Evolutionary conservation across 139 green algal genomes (phyloP), one percentile per base, ranked within the genome.

Genomic region (Chlamydomonas urium): DNA sequence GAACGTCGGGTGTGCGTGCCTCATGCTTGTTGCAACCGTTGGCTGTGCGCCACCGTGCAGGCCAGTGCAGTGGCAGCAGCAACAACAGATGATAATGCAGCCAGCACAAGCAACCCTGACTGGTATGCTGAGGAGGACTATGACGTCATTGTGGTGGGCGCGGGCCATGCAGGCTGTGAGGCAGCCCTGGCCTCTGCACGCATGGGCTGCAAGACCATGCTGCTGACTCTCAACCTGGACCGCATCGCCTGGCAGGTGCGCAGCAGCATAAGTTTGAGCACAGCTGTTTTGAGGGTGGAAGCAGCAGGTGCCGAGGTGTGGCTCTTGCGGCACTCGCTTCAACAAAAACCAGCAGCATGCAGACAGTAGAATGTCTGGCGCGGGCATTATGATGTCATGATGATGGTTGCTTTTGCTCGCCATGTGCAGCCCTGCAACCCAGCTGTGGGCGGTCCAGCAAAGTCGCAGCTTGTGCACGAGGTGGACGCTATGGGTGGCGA

Each of bases 121-220:
- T 79, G 75, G 69, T 71, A 84, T 29, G 85, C 83, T 17, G 90
- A 93, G 34, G 89, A 97, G 69, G 73, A 87, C 36, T 97, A 96
- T 75, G 94, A 98, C 71, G 94, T 98, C 21, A 88, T 98, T 34
- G 93, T 98, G 24, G 93, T 99, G 21, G 95, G 95, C 17, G 95
- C 81, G 0, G 95, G 95, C 6, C 95, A 99, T 75, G 95, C 95
- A 4, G 95, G 95, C 19, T 97, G 93, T 71, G 95, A 99, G 79
- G 95, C 95, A 21, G 94, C 95, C 14, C 87, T 98, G 14, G 94
- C 94, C 5, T 80, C 94, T 2, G 90, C 93, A 0, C 85, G 93
- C 3, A 72, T 93, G 61, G 95, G 93, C 50, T 79, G 80, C 60
- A 83, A 85, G 2, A 99, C 94, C 6, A 84, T 99, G 61, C 83